These are phyloP conservation scores for Candida ovalis DNA, from an alignment of 805 yeast species.

Conservation along the genomic window DNA sequence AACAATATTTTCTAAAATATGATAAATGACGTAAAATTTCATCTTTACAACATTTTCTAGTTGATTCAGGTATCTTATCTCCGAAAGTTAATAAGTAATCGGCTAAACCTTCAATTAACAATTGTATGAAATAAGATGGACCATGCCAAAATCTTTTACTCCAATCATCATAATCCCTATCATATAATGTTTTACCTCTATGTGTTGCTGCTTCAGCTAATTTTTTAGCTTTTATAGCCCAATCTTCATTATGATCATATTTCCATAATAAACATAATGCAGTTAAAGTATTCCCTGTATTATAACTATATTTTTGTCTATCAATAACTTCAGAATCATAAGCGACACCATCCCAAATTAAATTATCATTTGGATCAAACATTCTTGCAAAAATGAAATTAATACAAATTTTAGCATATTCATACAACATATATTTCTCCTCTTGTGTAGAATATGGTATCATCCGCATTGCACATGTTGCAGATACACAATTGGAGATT, in stretches of 20 bases:
- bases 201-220: slow-evolving; percentile 59
- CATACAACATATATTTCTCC: slow-evolving; percentile 36
- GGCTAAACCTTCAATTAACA: slow-evolving; percentile 63
- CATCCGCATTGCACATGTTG: slow-evolving; percentile 55
- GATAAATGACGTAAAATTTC: slow-evolving; percentile 53
- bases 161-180: slow-evolving; percentile 53
- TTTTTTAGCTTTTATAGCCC: slow-evolving; percentile 44
- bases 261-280: slow-evolving; percentile 48
- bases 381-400: slow-evolving; percentile 53
- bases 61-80: slow-evolving; percentile 32
- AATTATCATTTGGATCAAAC: slow-evolving; percentile 50
- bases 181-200: slow-evolving; percentile 52
- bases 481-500: slow-evolving; percentile 66
- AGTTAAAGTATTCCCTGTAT: slow-evolving; percentile 62
- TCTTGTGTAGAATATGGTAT: slow-evolving; percentile 46
- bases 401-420: slow-evolving; percentile 54
- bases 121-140: slow-evolving; percentile 60
- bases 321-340: slow-evolving; percentile 44
- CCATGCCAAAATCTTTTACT: slow-evolving; percentile 63
- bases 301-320: slow-evolving; percentile 61
- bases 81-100: slow-evolving; percentile 56
- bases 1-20: slow-evolving; percentile 53
- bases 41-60: slow-evolving; percentile 29
- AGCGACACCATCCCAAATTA: slow-evolving; percentile 60
- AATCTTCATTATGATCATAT: slow-evolving; percentile 46